phyloP scores from a whole-genome alignment of 208 protist genomes.

The Polymyxa betae region DNA sequence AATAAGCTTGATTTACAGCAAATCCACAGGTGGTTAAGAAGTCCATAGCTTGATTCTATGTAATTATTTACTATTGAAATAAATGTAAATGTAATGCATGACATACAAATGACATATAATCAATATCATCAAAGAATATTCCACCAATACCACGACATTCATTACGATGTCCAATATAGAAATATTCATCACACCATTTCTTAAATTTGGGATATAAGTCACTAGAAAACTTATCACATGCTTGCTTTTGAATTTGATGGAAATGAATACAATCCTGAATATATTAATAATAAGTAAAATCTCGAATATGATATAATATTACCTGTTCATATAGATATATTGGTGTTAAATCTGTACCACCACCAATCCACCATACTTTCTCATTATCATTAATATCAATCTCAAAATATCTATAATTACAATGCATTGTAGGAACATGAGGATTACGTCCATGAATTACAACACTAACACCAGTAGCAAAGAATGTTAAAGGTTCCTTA shows the following conservation, averaged over 20 bases:
- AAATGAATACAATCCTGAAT: constrained; percentile 36
- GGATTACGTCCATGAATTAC: constrained; percentile 72
- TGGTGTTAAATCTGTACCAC: constrained; percentile 68
- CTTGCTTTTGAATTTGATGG: constrained; percentile 50
- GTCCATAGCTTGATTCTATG: background rate
- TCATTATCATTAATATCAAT: constrained; percentile 55
- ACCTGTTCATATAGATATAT: constrained; percentile 67
- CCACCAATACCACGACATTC: constrained; percentile 72
- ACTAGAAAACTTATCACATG: constrained; percentile 68
- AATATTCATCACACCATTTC: constrained; percentile 70
- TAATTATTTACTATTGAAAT: background rate
- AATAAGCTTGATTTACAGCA: constrained; percentile 57
- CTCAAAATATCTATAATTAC: constrained; percentile 74
- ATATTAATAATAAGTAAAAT: background rate
- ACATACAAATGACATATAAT: background rate
- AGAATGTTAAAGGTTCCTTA: background rate
- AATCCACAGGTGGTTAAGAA: constrained; percentile 17
- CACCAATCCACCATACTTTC: constrained; percentile 71
- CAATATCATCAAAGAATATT: constrained; percentile 74
- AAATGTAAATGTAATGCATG: background rate
- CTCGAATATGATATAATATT: constrained; percentile 64
- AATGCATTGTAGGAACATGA: constrained; percentile 71
- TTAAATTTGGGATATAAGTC: constrained; percentile 69
- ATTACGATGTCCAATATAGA: constrained; percentile 69
- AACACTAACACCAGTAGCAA: constrained; percentile 51